A percentile compares a stretch with the other conserved stretches of the same genome.
Evolutionary conservation across 768 basidiomycete species (phyloP).

Genomic region (Hypholoma fasciculare): DNA sequence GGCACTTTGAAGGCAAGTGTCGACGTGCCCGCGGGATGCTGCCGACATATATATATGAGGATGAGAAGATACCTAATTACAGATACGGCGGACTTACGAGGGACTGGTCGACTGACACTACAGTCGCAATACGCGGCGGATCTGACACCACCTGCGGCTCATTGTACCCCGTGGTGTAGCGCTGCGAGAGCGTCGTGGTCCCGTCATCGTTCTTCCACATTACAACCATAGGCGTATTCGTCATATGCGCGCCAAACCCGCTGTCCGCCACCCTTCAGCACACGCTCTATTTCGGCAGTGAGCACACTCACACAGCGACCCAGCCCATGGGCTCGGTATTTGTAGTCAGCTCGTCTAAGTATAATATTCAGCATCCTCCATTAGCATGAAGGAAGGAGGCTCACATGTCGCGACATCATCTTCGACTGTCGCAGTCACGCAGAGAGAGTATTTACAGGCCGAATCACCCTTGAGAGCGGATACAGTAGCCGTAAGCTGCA

Average conservation of each 20-base stretch:
- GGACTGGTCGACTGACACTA: conserved; percentile 33
- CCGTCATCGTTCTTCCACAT: conserved; percentile 51
- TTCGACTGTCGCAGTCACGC: conserved; percentile 47
- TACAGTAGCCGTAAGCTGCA: conserved; percentile 19
- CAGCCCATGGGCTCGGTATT: conserved; percentile 44
- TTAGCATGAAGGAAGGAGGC: conserved; percentile 15
- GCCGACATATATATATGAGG: conserved; percentile 6
- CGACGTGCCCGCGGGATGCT: conserved; percentile 28
- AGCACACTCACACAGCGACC: conserved; percentile 47
- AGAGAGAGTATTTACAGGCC: conserved; percentile 42
- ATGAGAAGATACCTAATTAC: neutral
- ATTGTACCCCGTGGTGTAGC: conserved; percentile 44
- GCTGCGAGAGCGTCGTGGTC: conserved; percentile 57
- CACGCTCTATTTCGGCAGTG: neutral
- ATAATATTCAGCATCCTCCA: neutral
- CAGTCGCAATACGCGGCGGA: conserved; percentile 47
- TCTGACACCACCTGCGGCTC: conserved; percentile 44
- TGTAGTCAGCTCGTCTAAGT: conserved; percentile 45
- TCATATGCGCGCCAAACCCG: conserved; percentile 53
- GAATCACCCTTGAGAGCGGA: conserved; percentile 42
- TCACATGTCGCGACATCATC: conserved; percentile 45
- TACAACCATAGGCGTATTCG: conserved; percentile 57
- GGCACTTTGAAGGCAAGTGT: conserved; percentile 44
- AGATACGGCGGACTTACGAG: conserved; percentile 25
- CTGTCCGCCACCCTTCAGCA: conserved; percentile 22